These are phyloP conservation scores for Cladosporium colombiae DNA, from an alignment of 2,329 filamentous ascomycete species.

Conservation along the genomic window DNA sequence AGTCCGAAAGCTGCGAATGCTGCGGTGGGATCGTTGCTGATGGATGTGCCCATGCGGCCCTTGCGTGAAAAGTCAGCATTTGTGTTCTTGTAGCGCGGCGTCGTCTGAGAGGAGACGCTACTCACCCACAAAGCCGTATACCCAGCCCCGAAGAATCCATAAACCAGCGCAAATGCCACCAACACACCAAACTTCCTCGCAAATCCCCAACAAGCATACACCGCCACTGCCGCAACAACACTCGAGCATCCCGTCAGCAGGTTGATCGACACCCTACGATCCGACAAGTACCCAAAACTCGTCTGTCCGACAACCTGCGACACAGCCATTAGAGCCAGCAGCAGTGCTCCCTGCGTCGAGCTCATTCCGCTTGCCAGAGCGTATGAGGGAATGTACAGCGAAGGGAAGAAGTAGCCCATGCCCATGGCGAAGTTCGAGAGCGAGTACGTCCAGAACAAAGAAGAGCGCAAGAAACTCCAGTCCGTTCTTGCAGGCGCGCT, in stretches of 20 bases:
- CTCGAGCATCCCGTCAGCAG: slow-evolving; percentile 41
- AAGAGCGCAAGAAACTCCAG: slow-evolving; percentile 35
- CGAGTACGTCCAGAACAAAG: slow-evolving; percentile 38
- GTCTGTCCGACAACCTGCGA: slow-evolving; percentile 40
- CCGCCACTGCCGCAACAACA: slow-evolving; percentile 43
- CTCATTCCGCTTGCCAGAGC: slow-evolving; percentile 34
- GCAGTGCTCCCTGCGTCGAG: slow-evolving; percentile 32
- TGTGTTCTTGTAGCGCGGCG: neutral
- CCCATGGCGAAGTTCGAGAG: slow-evolving; percentile 40
- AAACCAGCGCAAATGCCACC: slow-evolving; percentile 44
- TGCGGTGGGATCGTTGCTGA: slow-evolving; percentile 26
- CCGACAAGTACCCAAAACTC: slow-evolving; percentile 42
- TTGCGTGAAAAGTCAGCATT: neutral
- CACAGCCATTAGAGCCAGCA: slow-evolving; percentile 41
- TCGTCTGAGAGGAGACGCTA: too few species aligned
- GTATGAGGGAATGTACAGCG: slow-evolving; percentile 42
- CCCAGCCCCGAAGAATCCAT: slow-evolving; percentile 49
- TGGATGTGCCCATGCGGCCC: slow-evolving; percentile 29
- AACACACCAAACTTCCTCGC: slow-evolving; percentile 41
- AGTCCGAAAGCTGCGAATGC: slow-evolving; percentile 29
- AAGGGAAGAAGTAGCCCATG: slow-evolving; percentile 44
- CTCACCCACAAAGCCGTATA: slow-evolving; percentile 38
- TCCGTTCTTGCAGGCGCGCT: slow-evolving; percentile 30
- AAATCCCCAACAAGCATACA: slow-evolving; percentile 52
- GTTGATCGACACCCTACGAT: slow-evolving; percentile 35